phyloP scores from a whole-genome alignment of 2,329 filamentous ascomycete species.

The Chaetomiaceae sp. region DNA sequence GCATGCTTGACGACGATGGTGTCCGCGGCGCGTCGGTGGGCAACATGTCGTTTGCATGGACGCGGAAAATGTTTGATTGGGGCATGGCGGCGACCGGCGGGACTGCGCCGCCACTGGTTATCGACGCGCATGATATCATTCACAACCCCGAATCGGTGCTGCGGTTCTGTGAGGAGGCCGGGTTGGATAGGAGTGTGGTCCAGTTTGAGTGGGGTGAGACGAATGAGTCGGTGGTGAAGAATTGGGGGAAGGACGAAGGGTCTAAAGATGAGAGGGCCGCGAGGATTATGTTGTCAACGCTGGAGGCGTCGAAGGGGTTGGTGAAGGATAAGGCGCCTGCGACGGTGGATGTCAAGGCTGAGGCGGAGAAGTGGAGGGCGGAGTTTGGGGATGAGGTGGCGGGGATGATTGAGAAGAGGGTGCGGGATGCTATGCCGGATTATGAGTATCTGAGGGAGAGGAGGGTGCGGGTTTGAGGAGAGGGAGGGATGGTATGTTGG shows the following conservation, averaged over 20 bases:
- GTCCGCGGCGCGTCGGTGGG: neutral
- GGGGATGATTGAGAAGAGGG: slow-evolving; percentile 2
- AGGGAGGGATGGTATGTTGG: neutral
- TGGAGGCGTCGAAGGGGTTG: slow-evolving; percentile 1
- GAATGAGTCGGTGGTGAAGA: neutral
- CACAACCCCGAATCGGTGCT: neutral
- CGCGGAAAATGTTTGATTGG: neutral
- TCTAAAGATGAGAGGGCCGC: neutral
- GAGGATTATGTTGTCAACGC: slow-evolving; percentile 4
- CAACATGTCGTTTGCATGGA: slow-evolving; percentile 1
- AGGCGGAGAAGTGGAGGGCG: slow-evolving; percentile 11
- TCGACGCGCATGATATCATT: slow-evolving; percentile 10
- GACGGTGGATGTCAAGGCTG: slow-evolving; percentile 3
- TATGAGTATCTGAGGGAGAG: slow-evolving; percentile 13
- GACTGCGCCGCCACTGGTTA: neutral
- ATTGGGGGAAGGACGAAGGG: neutral
- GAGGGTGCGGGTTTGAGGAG: neutral
- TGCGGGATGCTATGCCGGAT: slow-evolving; percentile 7
- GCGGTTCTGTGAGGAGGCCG: slow-evolving; percentile 3
- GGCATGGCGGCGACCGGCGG: neutral
- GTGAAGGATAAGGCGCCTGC: slow-evolving; percentile 7
- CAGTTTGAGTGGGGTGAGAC: slow-evolving; percentile 3
- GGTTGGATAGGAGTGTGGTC: neutral
- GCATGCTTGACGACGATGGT: neutral
- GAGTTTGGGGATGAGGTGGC: slow-evolving; percentile 13